phyloP scores from a whole-genome alignment of 192 early-diverging fungal species.

The Podila epicladia region DNA sequence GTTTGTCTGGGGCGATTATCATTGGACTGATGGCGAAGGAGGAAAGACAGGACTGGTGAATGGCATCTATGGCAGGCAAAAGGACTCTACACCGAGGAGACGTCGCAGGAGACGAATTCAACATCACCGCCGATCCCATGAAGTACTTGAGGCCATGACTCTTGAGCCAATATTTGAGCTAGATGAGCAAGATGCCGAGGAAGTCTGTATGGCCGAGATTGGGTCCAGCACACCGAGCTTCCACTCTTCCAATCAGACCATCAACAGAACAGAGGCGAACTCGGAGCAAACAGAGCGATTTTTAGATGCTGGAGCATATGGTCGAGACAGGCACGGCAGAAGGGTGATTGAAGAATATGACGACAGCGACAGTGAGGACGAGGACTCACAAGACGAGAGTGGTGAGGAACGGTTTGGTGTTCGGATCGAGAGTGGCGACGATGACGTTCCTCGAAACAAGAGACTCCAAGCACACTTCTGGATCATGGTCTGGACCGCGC shows the following conservation, averaged over 20 bases:
- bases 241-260: not conserved
- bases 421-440: constrained; percentile 45
- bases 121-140: constrained; percentile 32
- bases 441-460: constrained; percentile 34
- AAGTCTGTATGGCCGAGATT: constrained; percentile 37
- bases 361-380: not conserved
- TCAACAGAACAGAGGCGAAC: not conserved
- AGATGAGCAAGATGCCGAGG: constrained; percentile 42
- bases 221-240: not conserved
- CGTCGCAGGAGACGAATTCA: constrained; percentile 2
- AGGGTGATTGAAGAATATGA: constrained; percentile 4
- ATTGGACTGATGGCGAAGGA: constrained; percentile 48
- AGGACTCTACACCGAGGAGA: not conserved
- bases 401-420: constrained; percentile 42
- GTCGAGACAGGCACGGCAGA: not conserved
- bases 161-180: constrained; percentile 42
- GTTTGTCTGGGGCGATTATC: constrained; percentile 51
- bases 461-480: constrained; percentile 42
- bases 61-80: constrained; percentile 24
- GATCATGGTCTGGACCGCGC: constrained; percentile 36
- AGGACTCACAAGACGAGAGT: constrained; percentile 25
- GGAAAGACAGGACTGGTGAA: constrained; percentile 47
- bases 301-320: not conserved
- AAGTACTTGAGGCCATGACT: constrained; percentile 41
- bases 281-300: not conserved